Base-by-base conservation (phyloP, 73 alveolate genomes). In the Tetrahymena malaccensis region DNA sequence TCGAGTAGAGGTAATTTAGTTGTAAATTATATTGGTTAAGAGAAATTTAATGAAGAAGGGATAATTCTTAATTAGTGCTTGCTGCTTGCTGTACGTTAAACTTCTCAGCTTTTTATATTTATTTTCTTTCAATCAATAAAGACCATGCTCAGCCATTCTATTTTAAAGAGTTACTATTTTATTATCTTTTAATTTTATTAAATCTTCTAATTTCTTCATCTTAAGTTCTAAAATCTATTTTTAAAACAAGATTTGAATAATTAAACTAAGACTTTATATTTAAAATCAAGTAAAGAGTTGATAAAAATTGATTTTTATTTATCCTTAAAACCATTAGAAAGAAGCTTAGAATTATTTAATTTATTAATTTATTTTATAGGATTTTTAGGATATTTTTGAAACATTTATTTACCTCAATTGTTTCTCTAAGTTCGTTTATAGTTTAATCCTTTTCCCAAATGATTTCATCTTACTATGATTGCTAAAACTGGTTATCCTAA, bases 361-460 rank as follows among this genome's bases (percentile, higher is more conserved):
- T 19, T 50, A 50, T 15, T 3, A 2, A 50, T 50, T 50, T 50
- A 19, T 21, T 50, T 50, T 19, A 21, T 50, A 2, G 16, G 83
- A 19, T 50, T 7, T 50, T 15, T 50, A 15, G 83, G 10, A 2
- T 10, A 1, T 50, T 15, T 19, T 19, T 7, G 0, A 21, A 50
- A 50, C 16, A 50, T 50, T 50, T 50, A 50, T 27, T 70, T 70
- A 95, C 97, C 89, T 96, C 98, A 33, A 97, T 97, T 1, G 99
- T 97, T 93, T 97, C 99, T 94, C 97, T 96, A 93, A 97, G 94
- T 94, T 97, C 96, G 55, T 35, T 95, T 35, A 97, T 94, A 35
- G 98, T 95, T 89, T 96, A 85, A 19, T 97, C 99, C 95, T 96
- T 97, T 84, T 96, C 97, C 96, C 95, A 94, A 27, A 96, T 96